Evolutionary conservation across 1,139 yeast genomes (phyloP).

Genomic region (Eremothecium coryli): DNA sequence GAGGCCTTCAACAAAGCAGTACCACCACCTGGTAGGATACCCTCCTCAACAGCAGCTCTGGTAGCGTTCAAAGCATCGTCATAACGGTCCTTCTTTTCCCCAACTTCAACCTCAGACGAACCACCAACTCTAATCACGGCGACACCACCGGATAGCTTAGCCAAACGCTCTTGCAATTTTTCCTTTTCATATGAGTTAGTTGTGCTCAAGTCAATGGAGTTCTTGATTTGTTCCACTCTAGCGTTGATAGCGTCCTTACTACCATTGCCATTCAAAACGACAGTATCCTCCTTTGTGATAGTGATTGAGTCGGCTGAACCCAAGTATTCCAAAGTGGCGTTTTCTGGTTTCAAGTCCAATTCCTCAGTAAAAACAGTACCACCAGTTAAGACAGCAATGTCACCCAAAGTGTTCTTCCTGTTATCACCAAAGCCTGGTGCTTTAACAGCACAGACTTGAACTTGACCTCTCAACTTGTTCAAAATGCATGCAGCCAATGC

Average conservation of each 20-base stretch:
- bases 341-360: slow-evolving; percentile 94
- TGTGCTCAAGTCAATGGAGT: slow-evolving; percentile 60
- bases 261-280: slow-evolving; percentile 92
- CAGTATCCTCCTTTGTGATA: slow-evolving; percentile 96
- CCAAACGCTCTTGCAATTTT: slow-evolving; percentile 96
- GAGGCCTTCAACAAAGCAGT: slow-evolving; percentile 96
- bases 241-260: slow-evolving; percentile 75
- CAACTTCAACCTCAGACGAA: slow-evolving; percentile 95
- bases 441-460: slow-evolving; percentile 96
- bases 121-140: slow-evolving; percentile 99
- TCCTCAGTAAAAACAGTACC: slow-evolving; percentile 99
- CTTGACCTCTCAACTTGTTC: slow-evolving; percentile 98
- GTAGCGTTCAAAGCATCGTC: slow-evolving; percentile 99
- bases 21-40: slow-evolving; percentile 99
- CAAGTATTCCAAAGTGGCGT: slow-evolving; percentile 81
- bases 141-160: slow-evolving; percentile 98
- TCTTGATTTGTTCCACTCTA: slow-evolving; percentile 95
- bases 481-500: slow-evolving; percentile 98
- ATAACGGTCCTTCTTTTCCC: slow-evolving; percentile 99
- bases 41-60: slow-evolving; percentile 99
- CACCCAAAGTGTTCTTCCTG: slow-evolving; percentile 97
- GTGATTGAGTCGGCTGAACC: slow-evolving; percentile 93
- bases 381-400: slow-evolving; percentile 92
- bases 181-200: slow-evolving; percentile 96
- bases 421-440: slow-evolving; percentile 99